A percentile compares a stretch with the other conserved stretches of the same genome.
Evolutionary conservation across 108 stramenopile species (phyloP).

Genomic region (Craspedostauros australis): DNA sequence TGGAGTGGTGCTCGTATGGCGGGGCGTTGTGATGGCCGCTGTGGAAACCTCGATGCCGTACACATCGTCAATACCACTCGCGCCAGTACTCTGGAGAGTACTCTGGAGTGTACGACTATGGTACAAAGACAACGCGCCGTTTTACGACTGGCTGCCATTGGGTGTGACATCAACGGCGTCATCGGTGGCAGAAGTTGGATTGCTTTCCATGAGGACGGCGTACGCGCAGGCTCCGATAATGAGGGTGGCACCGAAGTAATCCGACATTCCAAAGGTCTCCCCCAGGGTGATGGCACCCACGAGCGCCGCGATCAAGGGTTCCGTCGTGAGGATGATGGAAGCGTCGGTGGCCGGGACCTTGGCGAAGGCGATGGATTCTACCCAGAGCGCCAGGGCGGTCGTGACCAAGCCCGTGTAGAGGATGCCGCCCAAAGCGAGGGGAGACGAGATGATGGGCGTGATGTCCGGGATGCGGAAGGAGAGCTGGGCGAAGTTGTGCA

Average conservation of each 20-base stretch:
- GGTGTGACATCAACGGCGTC: too few relatives aligned
- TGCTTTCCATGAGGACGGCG: constrained; percentile 45
- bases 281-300: constrained; percentile 50
- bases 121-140: too few relatives aligned
- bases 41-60: too few relatives aligned
- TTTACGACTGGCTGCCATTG: too few relatives aligned
- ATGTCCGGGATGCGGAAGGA: constrained; percentile 43
- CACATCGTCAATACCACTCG: too few relatives aligned
- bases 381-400: constrained; percentile 63
- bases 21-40: too few relatives aligned
- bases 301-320: constrained; percentile 64
- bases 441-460: constrained; percentile 41
- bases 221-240: constrained; percentile 61
- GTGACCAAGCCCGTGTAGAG: constrained; percentile 64
- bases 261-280: constrained; percentile 60
- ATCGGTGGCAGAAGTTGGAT: too few relatives aligned
- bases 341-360: constrained; percentile 69
- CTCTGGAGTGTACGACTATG: too few relatives aligned
- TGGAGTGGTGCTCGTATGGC: too few relatives aligned
- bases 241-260: constrained; percentile 53
- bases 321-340: constrained; percentile 63
- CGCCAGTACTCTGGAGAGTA: too few relatives aligned
- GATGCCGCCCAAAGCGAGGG: constrained; percentile 51
- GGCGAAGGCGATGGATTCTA: constrained; percentile 60
- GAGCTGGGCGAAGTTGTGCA: constrained; percentile 18